Conservation (phyloP, 495 filamentous ascomycete genomes). For the Chaetomium tenue region DNA sequence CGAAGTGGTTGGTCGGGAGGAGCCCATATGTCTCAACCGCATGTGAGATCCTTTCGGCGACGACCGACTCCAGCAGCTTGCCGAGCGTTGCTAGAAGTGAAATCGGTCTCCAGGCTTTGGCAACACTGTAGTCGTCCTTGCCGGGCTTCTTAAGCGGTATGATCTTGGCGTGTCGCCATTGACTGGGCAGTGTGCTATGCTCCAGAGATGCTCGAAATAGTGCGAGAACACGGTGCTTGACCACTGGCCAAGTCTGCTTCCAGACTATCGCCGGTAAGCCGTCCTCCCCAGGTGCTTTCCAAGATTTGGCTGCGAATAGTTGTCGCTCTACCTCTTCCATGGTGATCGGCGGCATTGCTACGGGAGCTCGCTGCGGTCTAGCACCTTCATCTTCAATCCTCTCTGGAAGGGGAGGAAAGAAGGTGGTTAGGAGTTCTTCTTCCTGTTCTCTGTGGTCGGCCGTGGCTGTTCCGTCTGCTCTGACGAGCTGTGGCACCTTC, state of each 20-base stretch:
- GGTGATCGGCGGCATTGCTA: background rate
- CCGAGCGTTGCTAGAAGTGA: background rate
- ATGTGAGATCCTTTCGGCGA: background rate
- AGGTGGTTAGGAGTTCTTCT: slow-evolving; percentile 1
- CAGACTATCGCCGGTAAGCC: slow-evolving; percentile 3
- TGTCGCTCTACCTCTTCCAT: slow-evolving; percentile 1
- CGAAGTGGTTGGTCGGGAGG: background rate
- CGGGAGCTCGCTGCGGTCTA: slow-evolving; percentile 1
- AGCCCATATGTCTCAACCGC: background rate
- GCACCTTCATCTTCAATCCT: slow-evolving; percentile 11
- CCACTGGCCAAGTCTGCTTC: slow-evolving; percentile 3
- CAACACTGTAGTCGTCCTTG: slow-evolving; percentile 11
- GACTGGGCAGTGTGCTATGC: slow-evolving; percentile 10
- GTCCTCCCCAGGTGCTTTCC: slow-evolving; percentile 6
- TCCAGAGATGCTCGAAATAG: slow-evolving; percentile 9
- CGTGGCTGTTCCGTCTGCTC: background rate
- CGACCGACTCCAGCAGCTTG: background rate
- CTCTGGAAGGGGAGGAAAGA: slow-evolving; percentile 6
- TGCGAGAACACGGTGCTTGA: slow-evolving; percentile 9
- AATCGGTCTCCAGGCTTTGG: slow-evolving; percentile 12
- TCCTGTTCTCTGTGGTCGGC: slow-evolving; percentile 7
- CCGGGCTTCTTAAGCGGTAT: slow-evolving; percentile 7
- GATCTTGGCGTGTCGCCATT: slow-evolving; percentile 2
- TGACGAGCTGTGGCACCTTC: background rate
- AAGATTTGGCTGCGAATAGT: background rate